A percentile compares a stretch with the other conserved stretches of the same genome.
Evolutionary conservation across 441 rosid species (phyloP).

Genomic region (Erodium trifolium): DNA sequence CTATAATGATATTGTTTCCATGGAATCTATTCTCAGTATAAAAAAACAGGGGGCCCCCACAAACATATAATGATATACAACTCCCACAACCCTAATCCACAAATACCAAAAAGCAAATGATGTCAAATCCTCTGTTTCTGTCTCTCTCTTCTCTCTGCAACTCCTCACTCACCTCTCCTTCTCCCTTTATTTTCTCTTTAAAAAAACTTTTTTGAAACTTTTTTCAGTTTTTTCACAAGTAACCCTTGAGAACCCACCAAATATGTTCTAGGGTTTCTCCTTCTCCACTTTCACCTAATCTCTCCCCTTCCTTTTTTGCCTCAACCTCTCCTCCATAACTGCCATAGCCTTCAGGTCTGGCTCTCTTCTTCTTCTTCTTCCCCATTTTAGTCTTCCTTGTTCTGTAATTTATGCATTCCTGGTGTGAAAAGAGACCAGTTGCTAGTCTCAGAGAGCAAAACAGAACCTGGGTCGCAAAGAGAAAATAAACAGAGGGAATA

Average conservation of each 20-base stretch:
- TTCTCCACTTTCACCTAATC: constrained; percentile 1
- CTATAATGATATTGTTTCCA: neutral
- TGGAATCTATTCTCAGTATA: neutral
- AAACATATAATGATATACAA: neutral
- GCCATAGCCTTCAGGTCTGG: constrained; percentile 2
- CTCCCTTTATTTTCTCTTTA: neutral
- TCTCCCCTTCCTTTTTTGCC: neutral
- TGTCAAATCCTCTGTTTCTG: neutral
- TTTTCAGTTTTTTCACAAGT: constrained; percentile 6
- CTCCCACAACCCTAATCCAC: neutral
- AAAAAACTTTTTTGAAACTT: constrained; percentile 4
- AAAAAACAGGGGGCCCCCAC: neutral
- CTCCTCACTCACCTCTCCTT: constrained; percentile 1
- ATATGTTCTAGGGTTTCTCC: neutral
- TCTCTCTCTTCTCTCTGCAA: constrained; percentile 7
- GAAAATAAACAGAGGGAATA: constrained; percentile 11
- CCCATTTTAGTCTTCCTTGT: too few relatives aligned
- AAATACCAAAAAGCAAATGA: neutral
- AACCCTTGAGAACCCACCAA: constrained; percentile 8
- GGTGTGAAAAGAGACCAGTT: neutral
- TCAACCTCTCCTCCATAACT: neutral
- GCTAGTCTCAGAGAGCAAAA: too few relatives aligned
- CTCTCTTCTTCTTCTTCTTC: neutral
- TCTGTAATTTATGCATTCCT: neutral
- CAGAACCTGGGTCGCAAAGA: constrained; percentile 1